Base-by-base conservation (phyloP, 148 eudicot species). In the Bassia scoparia region DNA sequence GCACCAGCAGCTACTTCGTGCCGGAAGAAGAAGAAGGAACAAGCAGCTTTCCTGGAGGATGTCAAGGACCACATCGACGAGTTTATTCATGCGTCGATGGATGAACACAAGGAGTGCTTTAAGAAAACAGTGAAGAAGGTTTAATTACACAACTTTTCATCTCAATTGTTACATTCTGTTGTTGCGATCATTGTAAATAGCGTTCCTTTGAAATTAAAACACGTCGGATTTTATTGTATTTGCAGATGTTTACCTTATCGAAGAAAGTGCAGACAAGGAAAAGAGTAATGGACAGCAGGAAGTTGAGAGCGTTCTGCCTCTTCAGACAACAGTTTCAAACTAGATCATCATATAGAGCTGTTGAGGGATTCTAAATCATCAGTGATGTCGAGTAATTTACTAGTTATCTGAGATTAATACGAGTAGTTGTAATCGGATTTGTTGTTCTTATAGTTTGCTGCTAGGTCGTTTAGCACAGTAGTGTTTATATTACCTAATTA, bases 271-370 rank as follows among this genome's bases (percentile, higher is more conserved):
- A 12, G 46, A 63, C 18, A 37, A 35, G 41, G 79, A 86, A 46
- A 82, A 81, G 79, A 86, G 30, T 73, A 53, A 84, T 6, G 75
- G 76, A 63, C 35, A 72, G 44, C 65, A 76, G 53, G 87, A 75
- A 81, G 86, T 88, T 35, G 92, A 88, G 74, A 86, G 89, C 67
- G 65, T 84, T 56, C 74, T 88, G 78, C 85, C 88, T 54, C 88
- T 88, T 9, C 85, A 72, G 66, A 82, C 92, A 46, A 67, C 85
- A 16, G 58, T 88, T 33, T 78, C 86, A 16, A 75, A 82, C 27
- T 78, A 78, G 55, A 31, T 20, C 62, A 23, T 14, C 54, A 58
- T 4, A n/a, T n/a, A n/a, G n/a, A n/a, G n/a, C 24, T n/a, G 53
- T 13, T 50, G 35, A 33, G n/a, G 27, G 38, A 9, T 48, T 7